A percentile compares a stretch with the other conserved stretches of the same genome.
Evolutionary conservation across 2,329 filamentous ascomycete genomes (phyloP).

Genomic region (Pseudomassariella vexata): DNA sequence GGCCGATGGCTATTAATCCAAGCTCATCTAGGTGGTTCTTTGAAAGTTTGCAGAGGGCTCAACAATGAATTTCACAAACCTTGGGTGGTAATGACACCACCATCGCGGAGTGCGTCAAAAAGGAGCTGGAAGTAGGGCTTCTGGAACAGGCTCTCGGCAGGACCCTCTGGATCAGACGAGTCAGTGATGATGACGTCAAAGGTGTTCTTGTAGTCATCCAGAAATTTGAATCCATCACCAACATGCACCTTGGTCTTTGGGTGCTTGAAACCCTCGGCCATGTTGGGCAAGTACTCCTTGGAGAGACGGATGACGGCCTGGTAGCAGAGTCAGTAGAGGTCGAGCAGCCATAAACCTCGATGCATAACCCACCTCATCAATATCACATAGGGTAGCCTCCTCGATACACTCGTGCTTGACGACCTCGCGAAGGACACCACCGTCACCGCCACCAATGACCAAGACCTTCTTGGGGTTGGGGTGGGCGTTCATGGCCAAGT

Average conservation of each 20-base stretch:
- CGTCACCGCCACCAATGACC: conserved; percentile 96
- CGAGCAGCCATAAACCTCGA: neutral
- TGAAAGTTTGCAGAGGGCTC: no score
- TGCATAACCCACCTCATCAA: conserved; percentile 74
- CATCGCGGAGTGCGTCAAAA: conserved; percentile 80
- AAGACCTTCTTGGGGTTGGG: conserved; percentile 97
- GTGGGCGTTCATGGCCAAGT: conserved; percentile 97
- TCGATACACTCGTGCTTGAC: conserved; percentile 98
- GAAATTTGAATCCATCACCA: conserved; percentile 98
- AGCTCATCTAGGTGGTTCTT: no score
- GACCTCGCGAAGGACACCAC: conserved; percentile 94
- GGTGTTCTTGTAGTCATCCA: conserved; percentile 90
- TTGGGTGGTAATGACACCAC: conserved; percentile 99
- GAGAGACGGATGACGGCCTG: conserved; percentile 94
- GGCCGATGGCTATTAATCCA: no score
- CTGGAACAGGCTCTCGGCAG: conserved; percentile 94
- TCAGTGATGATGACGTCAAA: conserved; percentile 99
- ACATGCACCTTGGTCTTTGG: conserved; percentile 89
- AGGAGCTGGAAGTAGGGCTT: conserved; percentile 98
- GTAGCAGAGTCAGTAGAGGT: conserved; percentile 2
- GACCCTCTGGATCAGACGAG: conserved; percentile 94
- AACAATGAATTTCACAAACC: conserved; percentile 73
- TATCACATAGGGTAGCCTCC: conserved; percentile 95
- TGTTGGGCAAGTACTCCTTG: conserved; percentile 94
- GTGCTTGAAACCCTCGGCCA: conserved; percentile 90